A percentile compares a stretch with the other conserved stretches of the same genome.
These are phyloP conservation scores for Hanseniaspora valbyensis DNA, from an alignment of 805 yeast species.

Conservation along the genomic window DNA sequence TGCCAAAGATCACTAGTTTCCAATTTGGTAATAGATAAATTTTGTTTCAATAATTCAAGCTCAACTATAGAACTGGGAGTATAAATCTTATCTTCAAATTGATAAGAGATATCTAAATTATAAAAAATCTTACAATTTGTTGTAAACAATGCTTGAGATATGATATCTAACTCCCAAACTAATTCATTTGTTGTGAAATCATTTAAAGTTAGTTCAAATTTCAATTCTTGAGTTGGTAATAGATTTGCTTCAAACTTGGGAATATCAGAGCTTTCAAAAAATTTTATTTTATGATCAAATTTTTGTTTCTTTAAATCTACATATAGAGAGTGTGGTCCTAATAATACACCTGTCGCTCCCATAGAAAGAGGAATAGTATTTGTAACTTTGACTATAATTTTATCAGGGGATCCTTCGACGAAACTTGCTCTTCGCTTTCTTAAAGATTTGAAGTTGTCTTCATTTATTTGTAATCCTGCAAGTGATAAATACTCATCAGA, in stretches of 20 bases:
- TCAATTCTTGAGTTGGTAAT: conserved; percentile 54
- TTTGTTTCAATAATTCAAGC: conserved; percentile 23
- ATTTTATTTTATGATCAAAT: conserved; percentile 39
- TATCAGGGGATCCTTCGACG: conserved; percentile 3
- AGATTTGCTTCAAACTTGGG: conserved; percentile 65
- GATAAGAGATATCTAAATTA: conserved; percentile 44
- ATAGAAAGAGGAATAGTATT: conserved; percentile 40
- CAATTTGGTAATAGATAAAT: conserved; percentile 36
- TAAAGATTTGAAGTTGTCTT: background rate
- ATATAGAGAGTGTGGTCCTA: conserved; percentile 64
- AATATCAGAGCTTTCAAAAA: conserved; percentile 63
- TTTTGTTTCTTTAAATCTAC: conserved; percentile 53
- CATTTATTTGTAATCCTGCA: too few species aligned
- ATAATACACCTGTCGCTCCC: conserved; percentile 58
- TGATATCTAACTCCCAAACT: conserved; percentile 60
- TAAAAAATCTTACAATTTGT: conserved; percentile 49
- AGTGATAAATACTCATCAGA: too few species aligned
- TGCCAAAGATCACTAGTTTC: conserved; percentile 60
- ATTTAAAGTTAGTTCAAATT: conserved; percentile 53
- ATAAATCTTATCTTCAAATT: conserved; percentile 26
- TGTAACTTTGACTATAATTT: conserved; percentile 45
- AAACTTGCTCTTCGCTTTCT: background rate
- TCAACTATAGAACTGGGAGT: conserved; percentile 20
- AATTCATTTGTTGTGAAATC: conserved; percentile 42
- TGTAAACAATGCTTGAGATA: conserved; percentile 61